Conservation (phyloP, 129 eudicot genomes). For the Dittrichia graveolens region DNA sequence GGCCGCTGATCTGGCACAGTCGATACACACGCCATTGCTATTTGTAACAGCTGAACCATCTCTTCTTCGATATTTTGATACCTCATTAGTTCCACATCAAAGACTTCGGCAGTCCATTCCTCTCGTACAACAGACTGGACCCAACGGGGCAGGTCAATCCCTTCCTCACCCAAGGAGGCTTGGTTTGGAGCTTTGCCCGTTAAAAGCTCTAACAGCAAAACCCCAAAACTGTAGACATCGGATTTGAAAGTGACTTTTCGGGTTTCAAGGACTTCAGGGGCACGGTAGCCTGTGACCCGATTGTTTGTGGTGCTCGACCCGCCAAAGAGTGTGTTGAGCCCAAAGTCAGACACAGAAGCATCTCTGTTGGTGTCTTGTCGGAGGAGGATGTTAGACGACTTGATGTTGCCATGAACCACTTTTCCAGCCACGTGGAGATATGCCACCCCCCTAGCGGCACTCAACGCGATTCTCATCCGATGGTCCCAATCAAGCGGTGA, state of each 20-base stretch:
- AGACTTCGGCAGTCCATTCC: constrained; percentile 96
- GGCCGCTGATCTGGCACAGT: constrained; percentile 84
- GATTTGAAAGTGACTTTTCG: constrained; percentile 72
- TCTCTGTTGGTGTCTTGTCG: constrained; percentile 48
- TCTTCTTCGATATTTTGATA: constrained; percentile 83
- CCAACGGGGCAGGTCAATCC: constrained; percentile 93
- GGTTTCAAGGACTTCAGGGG: constrained; percentile 78
- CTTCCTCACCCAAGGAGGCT: constrained; percentile 88
- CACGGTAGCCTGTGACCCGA: constrained; percentile 80
- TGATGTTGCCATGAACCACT: constrained; percentile 91
- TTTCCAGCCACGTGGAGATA: constrained; percentile 70
- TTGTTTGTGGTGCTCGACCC: constrained; percentile 51
- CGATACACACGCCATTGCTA: constrained; percentile 87
- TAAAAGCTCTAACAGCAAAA: constrained; percentile 67
- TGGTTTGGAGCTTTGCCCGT: constrained; percentile 94
- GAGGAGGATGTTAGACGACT: constrained; percentile 85
- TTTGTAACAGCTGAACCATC: constrained; percentile 89
- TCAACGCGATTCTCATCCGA: constrained; percentile 66
- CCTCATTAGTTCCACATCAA: constrained; percentile 80
- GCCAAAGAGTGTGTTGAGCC: constrained; percentile 64
- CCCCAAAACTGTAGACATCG: constrained; percentile 95
- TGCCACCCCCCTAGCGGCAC: constrained; percentile 73
- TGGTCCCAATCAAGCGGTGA: constrained; percentile 88
- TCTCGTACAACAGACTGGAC: constrained; percentile 86
- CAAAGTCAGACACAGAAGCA: constrained; percentile 71